phyloP scores from a whole-genome alignment of 805 yeast species.

The Candida montana region DNA sequence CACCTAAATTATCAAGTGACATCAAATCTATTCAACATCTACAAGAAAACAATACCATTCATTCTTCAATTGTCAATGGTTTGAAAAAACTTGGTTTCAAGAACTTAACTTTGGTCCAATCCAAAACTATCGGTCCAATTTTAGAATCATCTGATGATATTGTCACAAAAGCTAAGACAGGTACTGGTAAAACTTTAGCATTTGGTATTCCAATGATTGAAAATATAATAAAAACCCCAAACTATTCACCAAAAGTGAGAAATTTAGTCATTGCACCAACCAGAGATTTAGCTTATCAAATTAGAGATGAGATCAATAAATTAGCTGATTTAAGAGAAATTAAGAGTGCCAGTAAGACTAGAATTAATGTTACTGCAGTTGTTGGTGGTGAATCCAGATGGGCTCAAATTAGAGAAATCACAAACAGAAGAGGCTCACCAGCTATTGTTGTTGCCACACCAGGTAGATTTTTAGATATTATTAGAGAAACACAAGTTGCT shows the following conservation, averaged over 20 bases:
- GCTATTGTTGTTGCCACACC: slow-evolving; percentile 84
- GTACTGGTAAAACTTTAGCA: slow-evolving; percentile 92
- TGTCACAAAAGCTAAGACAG: slow-evolving; percentile 88
- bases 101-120: slow-evolving; percentile 65
- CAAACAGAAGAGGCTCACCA: slow-evolving; percentile 31
- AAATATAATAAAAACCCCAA: slow-evolving; percentile 35
- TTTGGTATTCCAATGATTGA: slow-evolving; percentile 78
- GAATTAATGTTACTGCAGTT: slow-evolving; percentile 42
- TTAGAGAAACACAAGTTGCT: slow-evolving; percentile 41
- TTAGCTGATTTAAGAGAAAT: slow-evolving; percentile 30
- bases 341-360: slow-evolving; percentile 20
- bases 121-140: slow-evolving; percentile 53
- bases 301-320: slow-evolving; percentile 56
- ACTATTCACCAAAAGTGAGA: slow-evolving; percentile 35
- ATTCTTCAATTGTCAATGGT: slow-evolving; percentile 28
- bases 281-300: slow-evolving; percentile 85
- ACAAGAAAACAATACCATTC: slow-evolving; percentile 25
- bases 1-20: slow-evolving; percentile 6
- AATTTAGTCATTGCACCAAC: slow-evolving; percentile 82
- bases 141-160: slow-evolving; percentile 53
- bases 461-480: slow-evolving; percentile 68
- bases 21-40: slow-evolving; percentile 19
- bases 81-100: slow-evolving; percentile 40
- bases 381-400: slow-evolving; percentile 61
- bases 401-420: slow-evolving; percentile 31